A percentile compares a stretch with the other conserved stretches of the same genome.
Evolutionary conservation across 805 yeast species (phyloP).

Genomic region (Sungouiozyma intestinalis): DNA sequence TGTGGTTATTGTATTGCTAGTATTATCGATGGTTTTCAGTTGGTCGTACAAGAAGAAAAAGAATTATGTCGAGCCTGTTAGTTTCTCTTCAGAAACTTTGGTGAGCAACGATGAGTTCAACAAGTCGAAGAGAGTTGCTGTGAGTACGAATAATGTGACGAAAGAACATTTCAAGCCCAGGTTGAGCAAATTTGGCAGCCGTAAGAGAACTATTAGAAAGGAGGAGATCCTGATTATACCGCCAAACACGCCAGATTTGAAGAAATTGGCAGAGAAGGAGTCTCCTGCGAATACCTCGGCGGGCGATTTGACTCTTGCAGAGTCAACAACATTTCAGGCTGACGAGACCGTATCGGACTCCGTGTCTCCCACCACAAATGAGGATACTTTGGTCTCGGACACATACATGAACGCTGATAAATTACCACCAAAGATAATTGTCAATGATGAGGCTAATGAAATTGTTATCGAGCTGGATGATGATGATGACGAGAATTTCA

Average conservation of each 20-base stretch:
- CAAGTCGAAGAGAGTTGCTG: neutral
- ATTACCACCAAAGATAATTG: neutral
- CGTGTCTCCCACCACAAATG: neutral
- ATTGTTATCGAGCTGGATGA: neutral
- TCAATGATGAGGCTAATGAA: neutral
- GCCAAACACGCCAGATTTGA: neutral
- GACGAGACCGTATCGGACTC: neutral
- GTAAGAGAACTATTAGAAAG: neutral
- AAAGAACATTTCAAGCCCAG: neutral
- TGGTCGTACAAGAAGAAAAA: slow-evolving; percentile 50
- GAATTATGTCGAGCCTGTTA: slow-evolving; percentile 33
- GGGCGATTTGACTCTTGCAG: neutral
- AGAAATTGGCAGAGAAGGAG: neutral
- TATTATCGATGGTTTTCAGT: slow-evolving; percentile 40
- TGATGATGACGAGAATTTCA: slow-evolving; percentile 52
- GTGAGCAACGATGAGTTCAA: neutral
- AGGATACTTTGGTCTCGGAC: neutral
- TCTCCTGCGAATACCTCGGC: neutral
- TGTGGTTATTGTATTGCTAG: slow-evolving; percentile 30
- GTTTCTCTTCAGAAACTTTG: neutral
- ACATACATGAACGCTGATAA: neutral
- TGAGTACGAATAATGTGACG: neutral
- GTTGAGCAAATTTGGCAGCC: neutral
- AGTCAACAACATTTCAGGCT: neutral
- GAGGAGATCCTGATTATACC: neutral